Evolutionary conservation across 768 basidiomycete species (phyloP).

Genomic region (Tulasnella sp.): DNA sequence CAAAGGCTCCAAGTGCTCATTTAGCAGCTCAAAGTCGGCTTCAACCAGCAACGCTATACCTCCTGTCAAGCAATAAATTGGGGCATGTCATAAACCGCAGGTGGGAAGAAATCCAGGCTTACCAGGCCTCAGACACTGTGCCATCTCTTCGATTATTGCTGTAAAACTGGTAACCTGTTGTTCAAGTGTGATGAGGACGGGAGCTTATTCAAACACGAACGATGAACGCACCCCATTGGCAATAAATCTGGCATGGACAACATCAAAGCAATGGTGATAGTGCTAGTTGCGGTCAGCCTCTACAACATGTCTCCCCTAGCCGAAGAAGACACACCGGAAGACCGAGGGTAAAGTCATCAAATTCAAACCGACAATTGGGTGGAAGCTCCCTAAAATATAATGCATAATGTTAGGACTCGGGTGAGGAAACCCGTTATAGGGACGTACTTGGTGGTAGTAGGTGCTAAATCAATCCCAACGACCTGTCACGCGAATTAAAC

Average conservation of each 20-base stretch:
- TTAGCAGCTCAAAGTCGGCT: too few species aligned
- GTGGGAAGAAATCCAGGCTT: too few species aligned
- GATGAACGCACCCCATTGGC: conserved; percentile 1
- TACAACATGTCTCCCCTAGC: not conserved
- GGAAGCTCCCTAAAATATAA: not conserved
- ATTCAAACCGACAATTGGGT: conserved; percentile 3
- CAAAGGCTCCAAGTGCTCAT: too few species aligned
- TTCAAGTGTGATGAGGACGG: not conserved
- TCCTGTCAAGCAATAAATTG: too few species aligned
- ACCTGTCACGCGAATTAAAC: not conserved
- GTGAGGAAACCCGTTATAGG: not conserved
- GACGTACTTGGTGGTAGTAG: not conserved
- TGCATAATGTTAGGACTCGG: too few species aligned
- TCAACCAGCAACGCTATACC: too few species aligned
- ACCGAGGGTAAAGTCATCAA: not conserved
- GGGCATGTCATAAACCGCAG: too few species aligned
- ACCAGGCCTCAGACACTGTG: conserved; percentile 5
- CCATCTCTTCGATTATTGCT: not conserved
- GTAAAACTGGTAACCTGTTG: not conserved
- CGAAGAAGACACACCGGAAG: not conserved
- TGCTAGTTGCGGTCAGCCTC: not conserved
- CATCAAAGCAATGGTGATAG: conserved; percentile 9
- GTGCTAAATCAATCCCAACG: not conserved
- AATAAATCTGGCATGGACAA: conserved; percentile 5
- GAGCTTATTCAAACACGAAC: too few species aligned